Evolutionary conservation across 2,329 filamentous ascomycete species (phyloP).

Genomic region (Ophiostoma sp.): DNA sequence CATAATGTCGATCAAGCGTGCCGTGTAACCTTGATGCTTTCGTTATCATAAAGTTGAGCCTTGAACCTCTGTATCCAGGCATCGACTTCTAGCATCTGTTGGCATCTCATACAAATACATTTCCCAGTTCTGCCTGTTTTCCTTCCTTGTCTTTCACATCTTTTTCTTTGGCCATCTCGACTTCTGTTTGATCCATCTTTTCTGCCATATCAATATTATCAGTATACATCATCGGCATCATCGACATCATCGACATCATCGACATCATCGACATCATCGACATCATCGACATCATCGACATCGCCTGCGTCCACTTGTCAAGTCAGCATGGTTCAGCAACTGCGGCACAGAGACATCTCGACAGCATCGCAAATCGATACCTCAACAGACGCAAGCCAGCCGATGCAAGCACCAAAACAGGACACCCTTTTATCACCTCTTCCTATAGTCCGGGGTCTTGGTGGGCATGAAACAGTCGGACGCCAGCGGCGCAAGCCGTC

Average conservation of each 20-base stretch:
- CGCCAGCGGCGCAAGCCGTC: conserved; percentile 15
- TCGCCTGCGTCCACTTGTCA: not conserved
- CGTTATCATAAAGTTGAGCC: too few relatives aligned
- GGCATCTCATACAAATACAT: too few relatives aligned
- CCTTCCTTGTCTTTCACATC: too few relatives aligned
- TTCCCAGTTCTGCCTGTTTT: too few relatives aligned
- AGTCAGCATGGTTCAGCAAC: not conserved
- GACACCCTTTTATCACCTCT: not conserved
- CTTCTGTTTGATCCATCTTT: not conserved
- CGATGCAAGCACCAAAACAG: not conserved
- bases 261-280: not conserved
- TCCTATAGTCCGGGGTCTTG: not conserved
- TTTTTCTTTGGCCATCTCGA: too few relatives aligned
- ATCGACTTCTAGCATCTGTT: too few relatives aligned
- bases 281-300: not conserved
- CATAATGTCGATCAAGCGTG: too few relatives aligned
- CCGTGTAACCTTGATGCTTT: too few relatives aligned
- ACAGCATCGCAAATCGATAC: not conserved
- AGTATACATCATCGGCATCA: too few relatives aligned
- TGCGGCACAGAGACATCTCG: not conserved
- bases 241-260: not conserved
- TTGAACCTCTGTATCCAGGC: too few relatives aligned
- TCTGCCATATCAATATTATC: too few relatives aligned
- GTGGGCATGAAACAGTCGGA: not conserved
- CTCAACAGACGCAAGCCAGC: not conserved